Evolutionary conservation across 1,284 basidiomycete species (phyloP).

Genomic region (Pisolithus thermaeus): DNA sequence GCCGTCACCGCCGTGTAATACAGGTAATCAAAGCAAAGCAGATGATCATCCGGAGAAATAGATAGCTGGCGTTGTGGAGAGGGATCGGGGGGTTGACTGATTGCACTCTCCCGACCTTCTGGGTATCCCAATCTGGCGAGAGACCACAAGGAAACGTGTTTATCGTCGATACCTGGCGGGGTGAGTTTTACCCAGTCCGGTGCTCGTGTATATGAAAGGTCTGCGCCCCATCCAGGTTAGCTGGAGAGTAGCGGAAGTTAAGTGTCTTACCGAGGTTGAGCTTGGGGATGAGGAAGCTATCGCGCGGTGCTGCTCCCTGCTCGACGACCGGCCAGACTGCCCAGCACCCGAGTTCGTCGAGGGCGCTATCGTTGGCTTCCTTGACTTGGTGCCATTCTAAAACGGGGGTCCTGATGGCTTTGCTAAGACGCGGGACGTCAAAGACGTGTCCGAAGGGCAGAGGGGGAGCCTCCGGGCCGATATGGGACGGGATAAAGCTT

Average conservation of each 20-base stretch:
- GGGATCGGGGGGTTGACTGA: conserved; percentile 28
- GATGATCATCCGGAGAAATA: conserved; percentile 44
- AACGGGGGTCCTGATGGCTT: conserved; percentile 37
- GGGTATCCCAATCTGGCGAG: conserved; percentile 42
- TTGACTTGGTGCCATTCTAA: conserved; percentile 56
- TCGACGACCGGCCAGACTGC: conserved; percentile 50
- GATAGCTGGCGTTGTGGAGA: conserved; percentile 29
- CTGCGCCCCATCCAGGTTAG: conserved; percentile 19
- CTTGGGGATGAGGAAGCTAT: conserved; percentile 36
- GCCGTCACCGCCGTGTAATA: conserved; percentile 40
- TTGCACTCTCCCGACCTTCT: conserved; percentile 31
- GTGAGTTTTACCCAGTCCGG: conserved; percentile 39
- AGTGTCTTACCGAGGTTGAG: conserved; percentile 46
- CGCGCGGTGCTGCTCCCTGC: conserved; percentile 39
- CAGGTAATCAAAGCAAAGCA: conserved; percentile 50
- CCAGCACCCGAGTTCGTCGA: conserved; percentile 70
- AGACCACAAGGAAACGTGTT: conserved; percentile 41
- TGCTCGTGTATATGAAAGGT: conserved; percentile 45
- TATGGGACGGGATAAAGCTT: conserved; percentile 62
- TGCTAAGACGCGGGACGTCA: conserved; percentile 42
- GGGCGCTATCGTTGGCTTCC: conserved; percentile 30
- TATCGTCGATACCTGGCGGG: conserved; percentile 30
- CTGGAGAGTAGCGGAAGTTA: not conserved
- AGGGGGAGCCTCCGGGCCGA: conserved; percentile 41
- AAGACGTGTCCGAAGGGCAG: conserved; percentile 50